Evolutionary conservation across 2,329 filamentous ascomycete genomes (phyloP).

Genomic region (Scytalidium sp.): DNA sequence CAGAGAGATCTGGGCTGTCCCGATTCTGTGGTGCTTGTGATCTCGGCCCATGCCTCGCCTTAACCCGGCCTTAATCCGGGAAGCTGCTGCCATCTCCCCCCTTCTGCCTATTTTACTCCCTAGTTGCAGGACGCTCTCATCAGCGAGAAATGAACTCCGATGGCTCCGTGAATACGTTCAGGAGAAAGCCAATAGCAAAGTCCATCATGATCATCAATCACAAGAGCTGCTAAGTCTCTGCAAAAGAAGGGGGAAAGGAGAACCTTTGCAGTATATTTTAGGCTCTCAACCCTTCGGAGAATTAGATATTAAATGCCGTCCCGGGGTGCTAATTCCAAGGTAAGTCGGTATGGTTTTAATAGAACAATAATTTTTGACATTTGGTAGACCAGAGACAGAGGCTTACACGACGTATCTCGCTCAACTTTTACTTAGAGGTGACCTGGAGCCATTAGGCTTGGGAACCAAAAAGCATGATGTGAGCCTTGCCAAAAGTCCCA

Average conservation of each 20-base stretch:
- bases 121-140: conserved; percentile 59
- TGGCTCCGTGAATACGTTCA: conserved; percentile 65
- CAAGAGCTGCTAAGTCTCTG: conserved; percentile 39
- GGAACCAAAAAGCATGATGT: conserved; percentile 11
- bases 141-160: conserved; percentile 66
- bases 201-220: conserved; percentile 10
- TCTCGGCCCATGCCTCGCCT: conserved; percentile 56
- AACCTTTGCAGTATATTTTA: conserved; percentile 86
- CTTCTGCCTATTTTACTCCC: conserved; percentile 60
- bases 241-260: conserved; percentile 52
- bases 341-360: conserved; percentile 26
- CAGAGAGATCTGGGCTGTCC: neutral
- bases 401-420: conserved; percentile 60
- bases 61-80: conserved; percentile 52
- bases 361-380: conserved; percentile 3
- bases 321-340: conserved; percentile 83
- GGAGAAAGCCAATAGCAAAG: conserved; percentile 10
- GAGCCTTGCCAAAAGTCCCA: conserved; percentile 6
- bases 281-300: conserved; percentile 85
- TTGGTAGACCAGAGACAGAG: conserved; percentile 62
- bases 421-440: conserved; percentile 31
- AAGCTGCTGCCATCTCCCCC: conserved; percentile 50
- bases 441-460: neutral
- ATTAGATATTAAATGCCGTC: conserved; percentile 72
- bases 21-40: neutral